Conservation (phyloP, 2,329 filamentous ascomycete genomes). For the Lasiodiplodia sp. region DNA sequence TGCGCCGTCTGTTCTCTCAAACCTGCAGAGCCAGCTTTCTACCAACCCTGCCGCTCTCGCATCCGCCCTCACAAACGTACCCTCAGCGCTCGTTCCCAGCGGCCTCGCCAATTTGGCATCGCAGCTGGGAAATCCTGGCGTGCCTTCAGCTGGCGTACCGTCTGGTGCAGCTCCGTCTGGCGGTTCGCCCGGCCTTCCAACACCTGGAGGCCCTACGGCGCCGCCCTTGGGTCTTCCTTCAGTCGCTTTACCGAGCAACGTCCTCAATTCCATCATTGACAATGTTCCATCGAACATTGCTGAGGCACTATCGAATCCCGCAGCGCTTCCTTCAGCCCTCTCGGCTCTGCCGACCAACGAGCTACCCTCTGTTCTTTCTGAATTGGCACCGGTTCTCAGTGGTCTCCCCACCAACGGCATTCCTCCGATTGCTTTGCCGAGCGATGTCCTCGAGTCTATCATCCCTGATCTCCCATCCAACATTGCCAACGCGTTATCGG, state of each 20-base stretch:
- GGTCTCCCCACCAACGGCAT: not conserved
- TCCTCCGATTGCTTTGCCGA: not conserved
- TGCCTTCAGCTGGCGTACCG: not conserved
- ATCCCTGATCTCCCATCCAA: not conserved
- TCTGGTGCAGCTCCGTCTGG: not conserved
- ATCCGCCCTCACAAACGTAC: slow-evolving; percentile 6
- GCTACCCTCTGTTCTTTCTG: not conserved
- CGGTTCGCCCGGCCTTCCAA: too few relatives aligned
- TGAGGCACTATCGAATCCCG: slow-evolving; percentile 5
- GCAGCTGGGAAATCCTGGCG: not conserved
- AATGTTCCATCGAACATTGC: slow-evolving; percentile 12
- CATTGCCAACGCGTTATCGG: slow-evolving; percentile 6
- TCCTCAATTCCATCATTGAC: not conserved
- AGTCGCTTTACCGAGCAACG: not conserved
- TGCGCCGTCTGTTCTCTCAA: not conserved
- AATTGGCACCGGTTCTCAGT: not conserved
- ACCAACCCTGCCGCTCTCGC: slow-evolving; percentile 7
- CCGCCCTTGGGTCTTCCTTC: not conserved
- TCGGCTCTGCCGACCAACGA: not conserved
- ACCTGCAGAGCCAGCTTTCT: not conserved
- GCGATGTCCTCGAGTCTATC: not conserved
- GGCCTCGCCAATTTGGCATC: slow-evolving; percentile 6
- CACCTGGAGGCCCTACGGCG: not conserved
- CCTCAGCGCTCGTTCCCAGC: not conserved
- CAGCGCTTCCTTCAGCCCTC: not conserved